Evolutionary conservation across 2,329 filamentous ascomycete species (phyloP), one percentile per base, ranked within the genome.

Genomic region (Aureobasidium subglaciale): DNA sequence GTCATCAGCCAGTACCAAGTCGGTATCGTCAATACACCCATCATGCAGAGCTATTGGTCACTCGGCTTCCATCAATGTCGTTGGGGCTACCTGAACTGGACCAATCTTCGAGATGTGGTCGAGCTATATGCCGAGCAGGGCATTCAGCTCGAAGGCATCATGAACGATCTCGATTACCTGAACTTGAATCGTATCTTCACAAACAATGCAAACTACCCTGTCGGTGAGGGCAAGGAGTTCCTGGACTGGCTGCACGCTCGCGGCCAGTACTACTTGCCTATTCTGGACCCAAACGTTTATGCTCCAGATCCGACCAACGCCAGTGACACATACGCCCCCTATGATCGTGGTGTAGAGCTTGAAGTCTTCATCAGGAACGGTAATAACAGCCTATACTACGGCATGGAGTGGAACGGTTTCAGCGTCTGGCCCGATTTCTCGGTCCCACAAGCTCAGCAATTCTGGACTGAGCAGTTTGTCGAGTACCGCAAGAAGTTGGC

Each of bases 241-340:
- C 67, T 82, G 35, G 67, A 70, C 11, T 69, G 71, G 50, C 65
- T 82, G 2, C 78, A 81, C 62, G 68, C 68, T 7, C 72, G 72
- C 55, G 77, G 77, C 24, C 78, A 78, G 59, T 78, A 81, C 58
- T 82, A 78, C 59, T 70, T 81, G 9, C 79, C 79, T 0, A 81
- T 82, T 55, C 72, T 83, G 2, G 79, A 81, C 60, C 69, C 74
- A 6, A 79, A 73, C 22, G 84, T 85, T 46, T 88, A 88, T 62
- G 78, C 80, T 15, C 85, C 85, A 0, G 84, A 87, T 59, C 83
- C 83, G 0, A 71, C 78, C 4, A 85, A 88, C 63, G 71, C 73
- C 1, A 80, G 74, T 41, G 85, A 88, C 10, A 64, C 65, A 0
- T 80, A 82, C 60, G 70, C 71, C 9, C 71, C 73, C 0, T 83